These are phyloP conservation scores for Pilasporangium apinafurcum DNA, from an alignment of 352 stramenopile genomes.

Conservation along the genomic window DNA sequence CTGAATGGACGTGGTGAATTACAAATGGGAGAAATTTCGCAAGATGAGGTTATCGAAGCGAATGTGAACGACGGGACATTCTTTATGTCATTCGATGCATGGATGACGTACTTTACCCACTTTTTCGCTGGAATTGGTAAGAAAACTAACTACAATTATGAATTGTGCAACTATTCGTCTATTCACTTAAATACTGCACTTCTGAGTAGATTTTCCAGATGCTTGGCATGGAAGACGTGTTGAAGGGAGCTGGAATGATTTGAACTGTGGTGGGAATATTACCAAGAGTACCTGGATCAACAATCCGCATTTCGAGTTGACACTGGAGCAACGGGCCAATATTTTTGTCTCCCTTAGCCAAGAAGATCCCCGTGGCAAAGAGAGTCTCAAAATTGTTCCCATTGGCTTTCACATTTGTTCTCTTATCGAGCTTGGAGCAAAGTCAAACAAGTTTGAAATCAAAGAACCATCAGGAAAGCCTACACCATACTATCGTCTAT, in stretches of 20 bases:
- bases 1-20: constrained; percentile 45
- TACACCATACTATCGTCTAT: constrained; percentile 64
- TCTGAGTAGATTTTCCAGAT: constrained; percentile 75
- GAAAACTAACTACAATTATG: not conserved
- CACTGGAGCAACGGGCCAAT: constrained; percentile 45
- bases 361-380: constrained; percentile 69
- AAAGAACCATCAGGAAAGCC: constrained; percentile 53
- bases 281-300: constrained; percentile 85
- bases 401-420: constrained; percentile 83
- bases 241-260: constrained; percentile 72
- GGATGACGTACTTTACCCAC: constrained; percentile 85
- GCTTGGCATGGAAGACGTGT: constrained; percentile 75
- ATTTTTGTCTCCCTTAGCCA: constrained; percentile 79
- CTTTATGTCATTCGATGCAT: constrained; percentile 89
- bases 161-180: not conserved
- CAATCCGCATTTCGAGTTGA: constrained; percentile 80
- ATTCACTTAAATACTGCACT: not conserved
- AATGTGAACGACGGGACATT: constrained; percentile 89
- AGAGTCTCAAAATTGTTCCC: constrained; percentile 66
- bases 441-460: constrained; percentile 44
- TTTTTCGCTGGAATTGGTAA: constrained; percentile 88
- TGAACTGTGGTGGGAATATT: constrained; percentile 70
- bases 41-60: constrained; percentile 73
- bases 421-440: constrained; percentile 16
- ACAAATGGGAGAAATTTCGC: constrained; percentile 46